Conservation (phyloP, 352 stramenopile species). For the Phytopythium boreale region DNA sequence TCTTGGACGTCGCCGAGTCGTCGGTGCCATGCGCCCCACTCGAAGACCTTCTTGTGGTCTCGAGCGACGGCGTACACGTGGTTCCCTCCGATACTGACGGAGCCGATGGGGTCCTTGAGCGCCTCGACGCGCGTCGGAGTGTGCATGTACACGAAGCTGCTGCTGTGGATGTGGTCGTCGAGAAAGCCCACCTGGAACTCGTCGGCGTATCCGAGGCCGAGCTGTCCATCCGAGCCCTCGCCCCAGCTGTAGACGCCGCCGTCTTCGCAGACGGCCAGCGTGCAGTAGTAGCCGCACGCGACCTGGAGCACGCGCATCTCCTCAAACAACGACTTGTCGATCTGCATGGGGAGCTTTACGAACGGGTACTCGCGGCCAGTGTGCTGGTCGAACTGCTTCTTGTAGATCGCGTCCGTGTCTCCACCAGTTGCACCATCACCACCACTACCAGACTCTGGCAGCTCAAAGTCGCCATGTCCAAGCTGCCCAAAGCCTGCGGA, state of each 20-base stretch:
- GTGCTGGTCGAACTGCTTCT: conserved; percentile 64
- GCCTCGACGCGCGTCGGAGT: conserved; percentile 51
- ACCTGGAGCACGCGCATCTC: conserved; percentile 69
- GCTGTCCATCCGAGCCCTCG: conserved; percentile 69
- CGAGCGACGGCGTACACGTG: conserved; percentile 59
- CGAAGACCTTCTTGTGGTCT: conserved; percentile 46
- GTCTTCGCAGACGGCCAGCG: conserved; percentile 62
- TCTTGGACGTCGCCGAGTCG: conserved; percentile 46
- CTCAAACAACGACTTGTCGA: conserved; percentile 71
- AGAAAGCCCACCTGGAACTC: conserved; percentile 65
- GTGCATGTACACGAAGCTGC: conserved; percentile 76
- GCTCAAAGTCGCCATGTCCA: conserved; percentile 60
- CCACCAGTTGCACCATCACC: background rate
- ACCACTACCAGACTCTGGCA: conserved; percentile 12
- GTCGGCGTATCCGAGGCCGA: conserved; percentile 62
- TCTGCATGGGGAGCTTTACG: conserved; percentile 62
- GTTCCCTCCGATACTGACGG: conserved; percentile 58
- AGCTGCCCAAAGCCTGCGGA: conserved; percentile 66
- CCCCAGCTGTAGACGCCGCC: conserved; percentile 71
- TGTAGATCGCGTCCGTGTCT: conserved; percentile 53
- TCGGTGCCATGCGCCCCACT: conserved; percentile 68
- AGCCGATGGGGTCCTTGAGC: conserved; percentile 53
- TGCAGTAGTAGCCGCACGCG: conserved; percentile 78
- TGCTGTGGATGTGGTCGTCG: conserved; percentile 65
- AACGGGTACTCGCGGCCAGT: conserved; percentile 61